Evolutionary conservation across 2,329 filamentous ascomycete genomes (phyloP).

Genomic region (Pestalotiopsis sp.): DNA sequence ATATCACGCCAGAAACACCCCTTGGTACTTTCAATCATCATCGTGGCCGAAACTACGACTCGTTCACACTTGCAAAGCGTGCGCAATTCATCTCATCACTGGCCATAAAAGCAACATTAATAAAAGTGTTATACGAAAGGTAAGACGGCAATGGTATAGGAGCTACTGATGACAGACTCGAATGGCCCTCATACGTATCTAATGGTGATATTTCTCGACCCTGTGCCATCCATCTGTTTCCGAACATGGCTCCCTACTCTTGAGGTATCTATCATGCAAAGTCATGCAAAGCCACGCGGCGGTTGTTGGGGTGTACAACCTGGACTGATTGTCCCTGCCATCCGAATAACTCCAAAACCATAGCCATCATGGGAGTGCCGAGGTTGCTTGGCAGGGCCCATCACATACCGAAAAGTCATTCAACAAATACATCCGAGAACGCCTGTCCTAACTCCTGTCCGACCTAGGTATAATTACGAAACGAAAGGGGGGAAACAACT

Average conservation of each 20-base stretch:
- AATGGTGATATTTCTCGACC: not conserved
- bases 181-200: not conserved
- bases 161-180: not conserved
- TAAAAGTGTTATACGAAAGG: not conserved
- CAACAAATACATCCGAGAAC: conserved; percentile 30
- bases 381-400: not conserved
- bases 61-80: no score
- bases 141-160: not conserved
- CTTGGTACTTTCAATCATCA: no score
- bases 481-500: conserved; percentile 16
- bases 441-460: conserved; percentile 26
- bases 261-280: not conserved
- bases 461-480: conserved; percentile 28
- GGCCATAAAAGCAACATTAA: no score
- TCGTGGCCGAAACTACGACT: no score
- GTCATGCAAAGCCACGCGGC: not conserved
- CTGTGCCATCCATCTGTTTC: not conserved
- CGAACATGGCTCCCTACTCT: not conserved
- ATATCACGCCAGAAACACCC: no score
- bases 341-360: not conserved
- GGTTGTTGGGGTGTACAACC: not conserved
- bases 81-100: no score
- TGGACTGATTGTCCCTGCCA: not conserved
- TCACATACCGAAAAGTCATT: not conserved
- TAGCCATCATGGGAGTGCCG: not conserved